Conservation (phyloP, 768 basidiomycete genomes). For the Kwoniella pini region DNA sequence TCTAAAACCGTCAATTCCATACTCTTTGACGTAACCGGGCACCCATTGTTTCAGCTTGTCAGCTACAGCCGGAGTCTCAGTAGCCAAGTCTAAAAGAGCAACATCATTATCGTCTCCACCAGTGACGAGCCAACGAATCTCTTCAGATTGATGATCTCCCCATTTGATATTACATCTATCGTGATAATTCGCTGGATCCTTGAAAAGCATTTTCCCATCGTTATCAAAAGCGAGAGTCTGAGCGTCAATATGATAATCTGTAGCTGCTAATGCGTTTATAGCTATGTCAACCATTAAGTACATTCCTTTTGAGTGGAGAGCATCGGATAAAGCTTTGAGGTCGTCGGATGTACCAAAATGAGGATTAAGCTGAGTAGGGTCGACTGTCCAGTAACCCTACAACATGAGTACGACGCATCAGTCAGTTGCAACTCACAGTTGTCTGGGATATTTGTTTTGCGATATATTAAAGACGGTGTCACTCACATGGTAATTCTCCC, state of each 20-base stretch:
- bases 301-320: conserved; percentile 51
- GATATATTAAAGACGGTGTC: too few species aligned
- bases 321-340: conserved; percentile 49
- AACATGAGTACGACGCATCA: too few species aligned
- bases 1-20: conserved; percentile 42
- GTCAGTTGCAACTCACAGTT: too few species aligned
- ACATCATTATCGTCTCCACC: conserved; percentile 23
- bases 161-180: conserved; percentile 34
- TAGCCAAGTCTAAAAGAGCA: conserved; percentile 36
- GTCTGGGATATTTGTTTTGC: too few species aligned
- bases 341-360: conserved; percentile 51
- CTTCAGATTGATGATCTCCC: conserved; percentile 32
- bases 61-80: conserved; percentile 30
- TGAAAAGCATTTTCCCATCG: conserved; percentile 37
- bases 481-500: conserved; percentile 53
- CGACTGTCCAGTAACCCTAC: conserved; percentile 49
- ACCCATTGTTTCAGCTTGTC: conserved; percentile 31
- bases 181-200: conserved; percentile 34
- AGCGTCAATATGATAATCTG: conserved; percentile 22
- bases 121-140: conserved; percentile 37
- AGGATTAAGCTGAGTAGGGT: conserved; percentile 49
- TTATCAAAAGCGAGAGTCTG: conserved; percentile 22
- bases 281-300: conserved; percentile 55
- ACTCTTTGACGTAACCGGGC: conserved; percentile 31
- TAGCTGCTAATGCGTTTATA: conserved; percentile 33